These are phyloP conservation scores for Helicostylum pulchrum DNA, from an alignment of 192 early-diverging fungal genomes.

Conservation along the genomic window DNA sequence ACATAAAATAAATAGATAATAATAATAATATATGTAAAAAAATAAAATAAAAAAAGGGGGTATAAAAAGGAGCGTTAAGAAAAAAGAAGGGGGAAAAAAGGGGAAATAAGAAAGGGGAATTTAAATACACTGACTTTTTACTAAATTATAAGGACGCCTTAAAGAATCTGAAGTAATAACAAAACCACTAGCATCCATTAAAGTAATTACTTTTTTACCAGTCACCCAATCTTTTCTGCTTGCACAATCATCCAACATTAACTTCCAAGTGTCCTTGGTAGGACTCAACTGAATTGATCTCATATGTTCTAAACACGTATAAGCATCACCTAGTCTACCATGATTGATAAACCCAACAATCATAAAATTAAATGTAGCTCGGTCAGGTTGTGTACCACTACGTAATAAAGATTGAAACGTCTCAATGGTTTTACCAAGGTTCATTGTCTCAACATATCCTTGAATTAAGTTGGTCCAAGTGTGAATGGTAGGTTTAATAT, in stretches of 20 bases:
- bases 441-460: slow-evolving; percentile 22
- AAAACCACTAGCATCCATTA: slow-evolving; percentile 25
- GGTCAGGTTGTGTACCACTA: slow-evolving; percentile 22
- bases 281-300: slow-evolving; percentile 12
- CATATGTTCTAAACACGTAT: slow-evolving; percentile 24
- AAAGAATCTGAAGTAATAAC: slow-evolving; percentile 13
- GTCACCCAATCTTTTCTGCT: slow-evolving; percentile 7
- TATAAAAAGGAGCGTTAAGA: not conserved
- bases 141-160: slow-evolving; percentile 12
- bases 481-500: slow-evolving; percentile 26
- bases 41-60: not conserved
- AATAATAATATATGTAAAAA: not conserved
- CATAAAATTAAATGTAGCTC: slow-evolving; percentile 33
- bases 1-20: not conserved
- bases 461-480: slow-evolving; percentile 34
- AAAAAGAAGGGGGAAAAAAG: not conserved
- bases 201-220: slow-evolving; percentile 2
- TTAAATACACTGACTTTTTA: slow-evolving; percentile 18
- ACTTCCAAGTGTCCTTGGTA: slow-evolving; percentile 30
- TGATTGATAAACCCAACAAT: slow-evolving; percentile 28
- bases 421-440: slow-evolving; percentile 23
- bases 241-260: slow-evolving; percentile 22
- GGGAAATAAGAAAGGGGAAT: not conserved
- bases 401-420: slow-evolving; percentile 23
- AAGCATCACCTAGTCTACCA: slow-evolving; percentile 25